Evolutionary conservation across 331 rosid species (phyloP).

Genomic region (Erythrophleum ivorense): DNA sequence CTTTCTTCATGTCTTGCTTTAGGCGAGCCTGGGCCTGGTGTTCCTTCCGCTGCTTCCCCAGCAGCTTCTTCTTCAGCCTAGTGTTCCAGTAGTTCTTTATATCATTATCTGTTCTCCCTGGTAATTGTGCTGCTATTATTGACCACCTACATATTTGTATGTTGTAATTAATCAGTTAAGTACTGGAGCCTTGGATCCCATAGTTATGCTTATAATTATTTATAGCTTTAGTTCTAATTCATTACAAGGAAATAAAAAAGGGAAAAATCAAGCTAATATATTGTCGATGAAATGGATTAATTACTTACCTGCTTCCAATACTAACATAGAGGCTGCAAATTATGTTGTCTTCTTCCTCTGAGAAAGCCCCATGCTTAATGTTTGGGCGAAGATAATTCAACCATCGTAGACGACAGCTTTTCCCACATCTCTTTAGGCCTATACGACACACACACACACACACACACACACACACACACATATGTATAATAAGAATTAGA

Average conservation of each 20-base stretch:
- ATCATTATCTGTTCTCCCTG: slow-evolving; percentile 95
- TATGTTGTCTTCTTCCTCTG: slow-evolving; percentile 94
- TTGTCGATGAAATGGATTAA: no score
- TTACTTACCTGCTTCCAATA: slow-evolving; percentile 91
- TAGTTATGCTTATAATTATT: background rate
- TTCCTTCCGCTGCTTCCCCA: slow-evolving; percentile 73
- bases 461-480: background rate
- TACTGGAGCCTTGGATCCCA: slow-evolving; percentile 14
- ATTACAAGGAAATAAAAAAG: background rate
- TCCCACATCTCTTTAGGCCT: slow-evolving; percentile 97
- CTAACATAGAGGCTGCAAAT: slow-evolving; percentile 87
- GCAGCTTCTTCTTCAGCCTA: slow-evolving; percentile 90
- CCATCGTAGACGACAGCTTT: slow-evolving; percentile 98
- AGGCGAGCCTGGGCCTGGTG: slow-evolving; percentile 59
- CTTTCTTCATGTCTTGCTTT: slow-evolving; percentile 62
- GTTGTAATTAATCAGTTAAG: background rate
- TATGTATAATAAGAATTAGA: background rate
- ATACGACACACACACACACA: background rate
- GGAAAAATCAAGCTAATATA: background rate
- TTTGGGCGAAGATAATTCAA: slow-evolving; percentile 94
- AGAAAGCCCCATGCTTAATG: slow-evolving; percentile 90
- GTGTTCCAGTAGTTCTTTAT: slow-evolving; percentile 99
- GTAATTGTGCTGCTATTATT: slow-evolving; percentile 91
- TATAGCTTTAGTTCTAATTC: no score
- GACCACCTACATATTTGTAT: slow-evolving; percentile 73